These are phyloP conservation scores for Solioccasus polychromus DNA, from an alignment of 768 basidiomycete species.

Conservation along the genomic window DNA sequence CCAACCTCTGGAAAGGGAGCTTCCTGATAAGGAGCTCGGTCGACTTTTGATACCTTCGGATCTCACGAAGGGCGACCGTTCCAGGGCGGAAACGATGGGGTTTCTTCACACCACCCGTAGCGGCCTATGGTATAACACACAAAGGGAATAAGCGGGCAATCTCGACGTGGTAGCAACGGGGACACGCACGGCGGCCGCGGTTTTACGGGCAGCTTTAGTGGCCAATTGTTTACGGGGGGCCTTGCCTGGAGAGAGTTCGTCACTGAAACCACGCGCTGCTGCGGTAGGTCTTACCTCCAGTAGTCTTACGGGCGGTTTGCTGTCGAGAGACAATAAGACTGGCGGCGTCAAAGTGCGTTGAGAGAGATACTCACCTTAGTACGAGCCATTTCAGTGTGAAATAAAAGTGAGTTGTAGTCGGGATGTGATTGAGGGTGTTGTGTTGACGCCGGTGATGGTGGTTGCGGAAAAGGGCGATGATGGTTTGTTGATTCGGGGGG, in stretches of 20 bases:
- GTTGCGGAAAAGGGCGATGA: slow-evolving; percentile 23
- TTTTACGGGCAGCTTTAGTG: slow-evolving; percentile 93
- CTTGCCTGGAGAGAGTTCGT: slow-evolving; percentile 54
- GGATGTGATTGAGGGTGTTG: slow-evolving; percentile 10
- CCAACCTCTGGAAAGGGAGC: slow-evolving; percentile 98
- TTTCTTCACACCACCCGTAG: slow-evolving; percentile 99
- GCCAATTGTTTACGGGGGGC: slow-evolving; percentile 94
- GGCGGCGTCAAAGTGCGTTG: neutral
- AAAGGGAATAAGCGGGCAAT: neutral
- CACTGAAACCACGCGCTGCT: slow-evolving; percentile 15
- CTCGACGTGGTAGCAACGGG: neutral
- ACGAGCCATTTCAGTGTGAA: slow-evolving; percentile 63
- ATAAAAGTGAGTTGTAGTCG: slow-evolving; percentile 2
- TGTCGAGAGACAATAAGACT: slow-evolving; percentile 29
- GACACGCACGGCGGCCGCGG: slow-evolving; percentile 59
- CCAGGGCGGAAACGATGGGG: slow-evolving; percentile 96
- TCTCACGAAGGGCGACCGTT: slow-evolving; percentile 99
- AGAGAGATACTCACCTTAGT: slow-evolving; percentile 60
- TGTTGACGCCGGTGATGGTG: slow-evolving; percentile 25
- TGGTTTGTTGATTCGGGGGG: slow-evolving; percentile 23
- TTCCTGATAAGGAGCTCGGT: slow-evolving; percentile 99
- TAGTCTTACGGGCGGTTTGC: slow-evolving; percentile 99
- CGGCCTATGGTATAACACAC: slow-evolving; percentile 43
- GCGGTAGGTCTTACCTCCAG: slow-evolving; percentile 69
- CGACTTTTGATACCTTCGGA: slow-evolving; percentile 96